These are phyloP conservation scores for Anthracocystis panici-leucophaei DNA, from an alignment of 1,284 basidiomycete species.

Conservation along the genomic window DNA sequence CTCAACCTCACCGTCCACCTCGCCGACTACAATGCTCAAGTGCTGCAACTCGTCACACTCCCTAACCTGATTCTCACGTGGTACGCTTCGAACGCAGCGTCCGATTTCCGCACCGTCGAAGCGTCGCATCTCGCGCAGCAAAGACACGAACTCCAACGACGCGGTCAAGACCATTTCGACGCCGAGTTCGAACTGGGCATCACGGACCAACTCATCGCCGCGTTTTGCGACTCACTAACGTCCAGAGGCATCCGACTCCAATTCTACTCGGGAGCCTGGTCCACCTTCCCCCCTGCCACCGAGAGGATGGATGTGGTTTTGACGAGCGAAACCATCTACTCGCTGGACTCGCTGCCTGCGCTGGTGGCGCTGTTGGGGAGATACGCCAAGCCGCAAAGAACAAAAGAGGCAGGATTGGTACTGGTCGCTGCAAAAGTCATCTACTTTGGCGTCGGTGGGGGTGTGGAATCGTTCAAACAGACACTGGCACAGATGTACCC, in stretches of 20 bases:
- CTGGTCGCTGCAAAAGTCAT: constrained; percentile 88
- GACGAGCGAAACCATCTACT: constrained; percentile 93
- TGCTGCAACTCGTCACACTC: constrained; percentile 78
- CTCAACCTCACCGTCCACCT: constrained; percentile 79
- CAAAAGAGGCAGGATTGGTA: constrained; percentile 70
- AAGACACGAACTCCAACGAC: constrained; percentile 25
- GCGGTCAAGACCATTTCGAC: constrained; percentile 51
- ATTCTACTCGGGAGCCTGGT: constrained; percentile 88
- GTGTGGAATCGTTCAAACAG: constrained; percentile 79
- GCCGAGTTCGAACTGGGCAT: constrained; percentile 36
- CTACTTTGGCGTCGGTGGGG: constrained; percentile 96
- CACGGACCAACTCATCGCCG: constrained; percentile 74
- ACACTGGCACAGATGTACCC: constrained; percentile 70
- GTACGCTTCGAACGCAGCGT: constrained; percentile 53
- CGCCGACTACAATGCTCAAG: constrained; percentile 90
- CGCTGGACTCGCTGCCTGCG: constrained; percentile 77
- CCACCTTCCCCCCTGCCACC: constrained; percentile 27
- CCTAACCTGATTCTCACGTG: constrained; percentile 87
- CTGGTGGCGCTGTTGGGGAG: constrained; percentile 74
- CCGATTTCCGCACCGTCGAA: constrained; percentile 18
- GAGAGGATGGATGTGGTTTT: constrained; percentile 76
- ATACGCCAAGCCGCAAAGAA: constrained; percentile 14
- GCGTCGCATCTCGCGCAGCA: constrained; percentile 19
- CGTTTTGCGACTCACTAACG: constrained; percentile 77
- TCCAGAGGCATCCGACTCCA: constrained; percentile 75